Evolutionary conservation across 306 rosid genomes (phyloP).

Genomic region (Parietaria judaica): DNA sequence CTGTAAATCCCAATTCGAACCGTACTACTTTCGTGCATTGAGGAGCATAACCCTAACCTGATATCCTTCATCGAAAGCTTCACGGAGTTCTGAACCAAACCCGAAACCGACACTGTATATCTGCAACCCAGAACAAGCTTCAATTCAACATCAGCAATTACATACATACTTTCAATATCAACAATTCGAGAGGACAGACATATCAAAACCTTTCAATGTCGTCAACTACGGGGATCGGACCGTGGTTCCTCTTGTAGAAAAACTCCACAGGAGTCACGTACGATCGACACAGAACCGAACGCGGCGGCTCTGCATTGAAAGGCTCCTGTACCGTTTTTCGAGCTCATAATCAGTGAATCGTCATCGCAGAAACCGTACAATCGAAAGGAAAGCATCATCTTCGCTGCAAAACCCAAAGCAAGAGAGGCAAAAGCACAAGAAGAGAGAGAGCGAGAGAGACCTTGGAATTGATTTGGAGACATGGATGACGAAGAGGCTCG

Average conservation of each 20-base stretch:
- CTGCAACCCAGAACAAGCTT: slow-evolving; percentile 32
- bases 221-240: slow-evolving; percentile 67
- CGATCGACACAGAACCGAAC: slow-evolving; percentile 46
- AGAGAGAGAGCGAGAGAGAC: slow-evolving; percentile 12
- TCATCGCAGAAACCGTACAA: background rate
- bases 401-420: background rate
- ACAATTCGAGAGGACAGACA: background rate
- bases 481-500: slow-evolving; percentile 65
- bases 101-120: slow-evolving; percentile 52
- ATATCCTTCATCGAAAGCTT: slow-evolving; percentile 66
- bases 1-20: background rate
- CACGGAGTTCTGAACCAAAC: slow-evolving; percentile 47
- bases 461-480: slow-evolving; percentile 60
- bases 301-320: slow-evolving; percentile 85
- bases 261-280: slow-evolving; percentile 74
- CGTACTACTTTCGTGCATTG: background rate
- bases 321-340: slow-evolving; percentile 43
- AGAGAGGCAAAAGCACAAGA: background rate
- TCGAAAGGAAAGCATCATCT: no score
- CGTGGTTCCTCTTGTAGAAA: slow-evolving; percentile 91
- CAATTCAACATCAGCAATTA: slow-evolving; percentile 11
- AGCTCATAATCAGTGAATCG: background rate
- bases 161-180: background rate
- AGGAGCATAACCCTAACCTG: slow-evolving; percentile 33
- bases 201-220: slow-evolving; percentile 51